Evolutionary conservation across 345 rosid genomes (phyloP), one percentile per base, ranked within the genome.

Genomic region (Gynandropsis gynandra): DNA sequence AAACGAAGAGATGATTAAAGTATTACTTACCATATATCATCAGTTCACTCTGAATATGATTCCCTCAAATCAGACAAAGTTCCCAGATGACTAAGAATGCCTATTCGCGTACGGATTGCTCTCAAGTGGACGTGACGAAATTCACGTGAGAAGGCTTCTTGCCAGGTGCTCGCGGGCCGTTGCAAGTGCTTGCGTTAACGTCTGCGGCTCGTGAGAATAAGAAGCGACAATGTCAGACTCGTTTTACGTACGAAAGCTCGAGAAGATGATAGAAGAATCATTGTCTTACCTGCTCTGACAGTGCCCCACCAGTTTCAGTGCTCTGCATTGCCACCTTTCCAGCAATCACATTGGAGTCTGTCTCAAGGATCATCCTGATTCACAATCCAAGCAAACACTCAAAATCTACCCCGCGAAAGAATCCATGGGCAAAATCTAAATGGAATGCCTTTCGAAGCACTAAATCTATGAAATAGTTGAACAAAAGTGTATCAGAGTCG

Each of bases 261-360:
- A n/a, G n/a, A n/a, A n/a, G n/a, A n/a, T n/a, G n/a, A n/a, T n/a
- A n/a, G 16, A 33, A 52, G 39, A 40, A 16, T 19, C 52, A 59
- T 16, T 16, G 53, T 27, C 56, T 59, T 54, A 89, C 97, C 95
- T 89, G 95, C 64, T 89, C 95, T 15, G 97, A 78, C 61, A 89
- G 71, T 49, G 89, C 80, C 54, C 87, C 80, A 20, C 66, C 68
- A 33, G 81, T 69, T 72, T 85, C 92, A 70, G 82, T 66, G 78
- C 72, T 80, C 27, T 89, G 85, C 50, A 76, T 61, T 52, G 87
- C 92, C 52, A 85, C 93, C 72, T 85, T 89, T 20, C 85, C 95
- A 8, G 93, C 95, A 40, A 89, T 75, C 7, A 82, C 71, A 56
- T 69, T 80, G 24, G 87, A 72, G 47, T 89, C 92, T 14, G 89